Evolutionary conservation across 345 rosid species (phyloP), one percentile per base, ranked within the genome.

Genomic region (Eucalyptus curtisii): DNA sequence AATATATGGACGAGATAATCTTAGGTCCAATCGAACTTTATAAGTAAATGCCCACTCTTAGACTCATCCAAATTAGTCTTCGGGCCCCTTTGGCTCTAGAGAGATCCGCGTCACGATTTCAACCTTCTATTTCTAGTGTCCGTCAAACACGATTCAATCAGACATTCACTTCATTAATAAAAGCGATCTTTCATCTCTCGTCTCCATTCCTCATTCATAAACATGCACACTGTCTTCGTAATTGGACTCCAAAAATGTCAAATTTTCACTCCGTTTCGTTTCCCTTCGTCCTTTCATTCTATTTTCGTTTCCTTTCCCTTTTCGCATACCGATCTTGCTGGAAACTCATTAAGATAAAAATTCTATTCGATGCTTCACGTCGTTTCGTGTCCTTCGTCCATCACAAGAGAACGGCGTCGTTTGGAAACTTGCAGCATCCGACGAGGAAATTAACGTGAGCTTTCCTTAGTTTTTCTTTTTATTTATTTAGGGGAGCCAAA

Each of bases 251-350:
- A 13, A 61, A 30, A 61, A 13, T 30, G 3, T 61, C 3, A 0
- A 0, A 27, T 10, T 0, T 17, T 30, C 5, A 2, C 71, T 3
- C 13, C 71, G 4, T 61, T 27, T 0, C 71, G 0, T 30, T 61
- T 33, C 71, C 33, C 71, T 61, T 27, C 71, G 17, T 61, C 71
- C 19, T 13, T 61, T 1, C 71, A 7, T 30, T 61, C 71, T 30
- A 30, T 30, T 61, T 61, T 30, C 71, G 9, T 30, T 30, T 30
- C 33, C 8, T 61, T 3, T 30, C 8, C 71, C n/a, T 61, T 6
- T 6, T 61, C 71, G 33, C 37, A 7, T 30, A 7, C 76, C 76
- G 15, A 14, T 15, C 40, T 8, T 66, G 79, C 20, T 31, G 40
- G 79, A 16, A 13, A 4, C 0, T 66, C 79, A 15, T 15, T 7